These are phyloP conservation scores for Cercospora nicotianae DNA, from an alignment of 2,329 filamentous ascomycete species.

Conservation along the genomic window DNA sequence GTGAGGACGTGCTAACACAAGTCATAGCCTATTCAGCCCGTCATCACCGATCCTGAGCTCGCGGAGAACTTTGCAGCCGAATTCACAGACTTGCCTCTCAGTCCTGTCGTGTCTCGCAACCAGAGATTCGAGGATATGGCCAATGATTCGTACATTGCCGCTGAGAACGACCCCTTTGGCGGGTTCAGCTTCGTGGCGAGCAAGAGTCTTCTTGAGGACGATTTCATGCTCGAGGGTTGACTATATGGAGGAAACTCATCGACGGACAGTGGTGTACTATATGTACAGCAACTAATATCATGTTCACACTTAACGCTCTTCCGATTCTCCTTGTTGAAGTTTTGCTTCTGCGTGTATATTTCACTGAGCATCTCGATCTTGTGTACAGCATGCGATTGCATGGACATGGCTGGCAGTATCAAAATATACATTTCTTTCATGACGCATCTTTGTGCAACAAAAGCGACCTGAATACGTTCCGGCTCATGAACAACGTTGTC, in stretches of 20 bases:
- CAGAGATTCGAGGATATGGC: conserved; percentile 28
- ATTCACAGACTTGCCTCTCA: conserved; percentile 83
- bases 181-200: conserved; percentile 57
- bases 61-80: conserved; percentile 96
- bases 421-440: not conserved
- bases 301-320: not conserved
- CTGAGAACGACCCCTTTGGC: conserved; percentile 51
- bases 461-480: not conserved
- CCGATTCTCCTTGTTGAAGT: not conserved
- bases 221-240: conserved; percentile 40
- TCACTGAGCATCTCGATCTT: not conserved
- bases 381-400: not conserved
- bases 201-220: conserved; percentile 49
- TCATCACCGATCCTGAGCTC: conserved; percentile 92
- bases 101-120: conserved; percentile 58
- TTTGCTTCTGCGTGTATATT: not conserved
- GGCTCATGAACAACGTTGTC: not conserved
- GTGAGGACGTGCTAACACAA: conserved; percentile 12
- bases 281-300: not conserved
- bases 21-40: conserved; percentile 73
- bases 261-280: not conserved
- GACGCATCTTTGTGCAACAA: not conserved
- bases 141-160: conserved; percentile 18
- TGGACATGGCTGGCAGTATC: not conserved
- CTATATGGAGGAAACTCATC: conserved; percentile 23